Conservation (phyloP, 2,329 filamentous ascomycete genomes). For the Talaromyces rugulosus region DNA sequence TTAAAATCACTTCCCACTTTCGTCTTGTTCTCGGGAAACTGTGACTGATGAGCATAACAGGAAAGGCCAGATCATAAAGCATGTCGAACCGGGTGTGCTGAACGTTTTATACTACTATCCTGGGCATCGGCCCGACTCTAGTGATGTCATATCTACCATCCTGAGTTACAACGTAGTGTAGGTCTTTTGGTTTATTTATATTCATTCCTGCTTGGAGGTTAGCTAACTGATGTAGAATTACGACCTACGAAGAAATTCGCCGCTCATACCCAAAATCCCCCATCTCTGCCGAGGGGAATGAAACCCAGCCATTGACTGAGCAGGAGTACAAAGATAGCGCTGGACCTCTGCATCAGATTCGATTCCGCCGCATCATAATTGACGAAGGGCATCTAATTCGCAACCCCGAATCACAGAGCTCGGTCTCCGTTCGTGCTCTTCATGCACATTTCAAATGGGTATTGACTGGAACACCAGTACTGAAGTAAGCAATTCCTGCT, state of each 20-base stretch:
- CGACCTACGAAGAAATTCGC: conserved; percentile 35
- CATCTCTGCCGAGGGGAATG: conserved; percentile 16
- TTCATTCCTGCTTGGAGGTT: neutral
- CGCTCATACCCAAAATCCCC: conserved; percentile 27
- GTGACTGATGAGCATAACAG: neutral
- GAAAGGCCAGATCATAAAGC: conserved; percentile 24
- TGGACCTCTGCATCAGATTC: conserved; percentile 32
- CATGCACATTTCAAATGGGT: conserved; percentile 34
- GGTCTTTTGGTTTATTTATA: neutral
- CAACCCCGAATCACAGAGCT: conserved; percentile 29
- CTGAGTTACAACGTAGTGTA: conserved; percentile 13
- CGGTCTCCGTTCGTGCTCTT: conserved; percentile 32
- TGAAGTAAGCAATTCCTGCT: conserved; percentile 26
- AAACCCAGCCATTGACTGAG: conserved; percentile 23
- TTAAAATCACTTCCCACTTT: neutral
- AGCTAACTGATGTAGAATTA: conserved; percentile 23
- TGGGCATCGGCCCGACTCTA: conserved; percentile 15
- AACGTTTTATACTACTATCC: conserved; percentile 24
- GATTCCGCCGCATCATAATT: conserved; percentile 37
- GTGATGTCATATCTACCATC: conserved; percentile 19
- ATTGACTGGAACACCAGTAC: conserved; percentile 36
- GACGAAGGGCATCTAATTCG: conserved; percentile 38
- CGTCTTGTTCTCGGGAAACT: neutral
- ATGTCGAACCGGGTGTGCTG: conserved; percentile 24
- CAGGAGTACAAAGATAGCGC: conserved; percentile 19